Evolutionary conservation across 1,284 basidiomycete species (phyloP), one percentile per base, ranked within the genome.

Genomic region (Chondrostereum purpureum): DNA sequence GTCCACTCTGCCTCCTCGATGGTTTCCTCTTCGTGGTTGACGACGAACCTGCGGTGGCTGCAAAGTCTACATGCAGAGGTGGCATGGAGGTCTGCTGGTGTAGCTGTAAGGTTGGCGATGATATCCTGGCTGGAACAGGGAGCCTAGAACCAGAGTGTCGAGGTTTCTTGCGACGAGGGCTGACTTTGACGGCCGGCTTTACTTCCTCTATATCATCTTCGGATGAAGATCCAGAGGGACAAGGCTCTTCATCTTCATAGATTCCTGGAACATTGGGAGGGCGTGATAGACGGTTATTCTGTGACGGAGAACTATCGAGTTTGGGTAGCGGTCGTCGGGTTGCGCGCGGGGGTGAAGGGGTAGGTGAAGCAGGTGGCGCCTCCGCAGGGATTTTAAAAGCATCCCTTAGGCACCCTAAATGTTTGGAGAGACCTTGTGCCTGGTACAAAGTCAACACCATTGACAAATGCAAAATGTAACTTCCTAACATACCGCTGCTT

Each of bases 261-360:
- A 87, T 86, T 12, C 75, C 77, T 0, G 83, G 79, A 21, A 87
- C 60, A 42, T 74, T 78, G 2, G 83, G 83, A 31, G 77, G 65
- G 36, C 79, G 73, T n/a, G 83, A 73, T 44, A 87, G 69, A 37
- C 80, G 77, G 53, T 70, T 70, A 22, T 68, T 60, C 10, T 8
- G 2, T 46, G 64, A 58, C 24, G 57, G 55, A 61, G 66, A 55
- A 61, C 69, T 58, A 67, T 68, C 53, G 53, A 62, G 46, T 53
- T 58, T 52, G 62, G 67, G 53, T 31, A 62, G 63, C 44, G 59
- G 66, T 43, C 60, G 55, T 64, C 63, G 51, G 18, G 47, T 51
- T 12, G 65, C 66, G 47, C 63, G 72, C n/a, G 74, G 76, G 3
- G 74, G 71, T 5, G 71, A 64, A 35, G 72, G 71, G n/a, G 70